Evolutionary conservation across 495 filamentous ascomycete genomes (phyloP).

Genomic region (Hyaloscypha variabilis): DNA sequence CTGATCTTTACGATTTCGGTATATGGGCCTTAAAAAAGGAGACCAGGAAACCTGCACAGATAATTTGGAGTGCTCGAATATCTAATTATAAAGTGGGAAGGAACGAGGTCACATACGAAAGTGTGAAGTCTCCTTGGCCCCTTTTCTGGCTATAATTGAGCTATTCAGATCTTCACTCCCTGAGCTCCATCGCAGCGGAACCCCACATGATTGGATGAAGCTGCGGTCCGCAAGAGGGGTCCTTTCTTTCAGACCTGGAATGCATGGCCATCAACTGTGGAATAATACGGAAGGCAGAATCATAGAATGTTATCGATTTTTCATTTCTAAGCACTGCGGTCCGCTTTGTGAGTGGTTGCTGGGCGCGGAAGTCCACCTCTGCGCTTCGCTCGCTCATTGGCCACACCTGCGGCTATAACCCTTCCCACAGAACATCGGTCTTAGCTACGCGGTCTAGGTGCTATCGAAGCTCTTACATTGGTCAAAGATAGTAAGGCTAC

Average conservation of each 20-base stretch:
- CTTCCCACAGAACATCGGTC: too few relatives aligned
- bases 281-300: background rate
- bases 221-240: background rate
- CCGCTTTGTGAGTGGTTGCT: constrained; percentile 11
- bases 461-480: background rate
- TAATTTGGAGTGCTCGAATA: background rate
- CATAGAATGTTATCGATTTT: background rate
- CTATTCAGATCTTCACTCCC: too few relatives aligned
- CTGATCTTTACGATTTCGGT: background rate
- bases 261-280: too few relatives aligned
- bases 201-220: background rate
- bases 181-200: too few relatives aligned
- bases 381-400: constrained; percentile 21
- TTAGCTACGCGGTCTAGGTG: background rate
- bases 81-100: too few relatives aligned
- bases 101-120: too few relatives aligned
- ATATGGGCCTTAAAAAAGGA: too few relatives aligned
- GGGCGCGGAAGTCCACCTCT: background rate
- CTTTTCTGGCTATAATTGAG: too few relatives aligned
- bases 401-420: constrained; percentile 4
- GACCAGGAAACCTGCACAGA: too few relatives aligned
- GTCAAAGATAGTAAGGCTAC: too few relatives aligned
- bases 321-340: constrained; percentile 17
- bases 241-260: background rate
- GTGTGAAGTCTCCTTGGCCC: too few relatives aligned